These are phyloP conservation scores for Amanita inopinata DNA, from an alignment of 768 basidiomycete genomes.

Conservation along the genomic window DNA sequence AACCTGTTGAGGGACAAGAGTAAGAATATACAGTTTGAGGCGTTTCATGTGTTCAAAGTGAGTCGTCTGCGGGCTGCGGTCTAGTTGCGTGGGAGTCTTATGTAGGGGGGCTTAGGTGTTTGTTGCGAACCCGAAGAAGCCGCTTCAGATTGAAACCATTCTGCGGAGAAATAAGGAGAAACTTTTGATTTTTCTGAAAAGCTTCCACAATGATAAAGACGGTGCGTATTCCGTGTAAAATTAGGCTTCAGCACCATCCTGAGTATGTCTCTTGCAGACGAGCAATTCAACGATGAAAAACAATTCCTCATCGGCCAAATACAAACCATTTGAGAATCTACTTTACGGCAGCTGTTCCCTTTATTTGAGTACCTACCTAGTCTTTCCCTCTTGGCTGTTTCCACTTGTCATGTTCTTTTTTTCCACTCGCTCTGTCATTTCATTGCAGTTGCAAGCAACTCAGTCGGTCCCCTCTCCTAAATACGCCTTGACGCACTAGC, in stretches of 20 bases:
- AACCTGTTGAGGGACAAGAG: conserved; percentile 96
- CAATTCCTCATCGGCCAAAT: conserved; percentile 93
- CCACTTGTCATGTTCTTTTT: neutral
- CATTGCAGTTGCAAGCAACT: no score
- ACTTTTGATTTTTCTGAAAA: conserved; percentile 77
- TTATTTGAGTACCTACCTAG: neutral
- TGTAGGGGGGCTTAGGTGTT: conserved; percentile 85
- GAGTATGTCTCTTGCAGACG: no score
- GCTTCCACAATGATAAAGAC: conserved; percentile 98
- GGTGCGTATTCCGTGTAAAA: conserved; percentile 36
- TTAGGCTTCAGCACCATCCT: conserved; percentile 1
- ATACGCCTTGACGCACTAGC: no score
- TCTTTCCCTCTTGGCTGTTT: neutral
- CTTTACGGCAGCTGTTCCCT: neutral
- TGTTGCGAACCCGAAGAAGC: conserved; percentile 99
- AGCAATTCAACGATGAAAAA: conserved; percentile 97
- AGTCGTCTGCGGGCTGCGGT: conserved; percentile 11
- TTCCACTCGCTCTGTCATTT: no score
- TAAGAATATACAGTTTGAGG: conserved; percentile 99
- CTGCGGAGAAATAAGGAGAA: conserved; percentile 92
- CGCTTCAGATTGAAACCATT: conserved; percentile 87
- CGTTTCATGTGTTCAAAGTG: conserved; percentile 99
- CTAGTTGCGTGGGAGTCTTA: no score
- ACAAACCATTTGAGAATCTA: conserved; percentile 47
- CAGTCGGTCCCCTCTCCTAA: no score